Evolutionary conservation across 768 basidiomycete genomes (phyloP), one percentile per base, ranked within the genome.

Genomic region (Ephemerocybe angulata): DNA sequence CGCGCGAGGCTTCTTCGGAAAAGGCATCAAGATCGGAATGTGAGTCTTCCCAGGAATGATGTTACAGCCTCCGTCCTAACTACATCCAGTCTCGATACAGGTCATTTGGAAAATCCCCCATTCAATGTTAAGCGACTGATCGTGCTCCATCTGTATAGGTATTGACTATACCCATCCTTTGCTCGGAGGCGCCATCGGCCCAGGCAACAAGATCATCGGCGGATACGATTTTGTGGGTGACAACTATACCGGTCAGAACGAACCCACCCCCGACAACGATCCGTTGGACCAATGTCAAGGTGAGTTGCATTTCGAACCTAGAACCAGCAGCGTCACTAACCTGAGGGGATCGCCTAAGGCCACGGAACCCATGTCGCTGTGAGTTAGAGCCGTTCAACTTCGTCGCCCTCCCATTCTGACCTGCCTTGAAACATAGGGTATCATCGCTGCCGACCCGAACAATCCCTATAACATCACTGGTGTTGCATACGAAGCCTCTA

Each of bases 381-480:
- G 60, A 65, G 66, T 58, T 24, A 22, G 12, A 25, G 41, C 27
- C 28, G 4, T 40, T 38, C n/a, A 58, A 60, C 33, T 63, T 65
- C 11, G 22, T 63, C 66, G 52, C 63, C 64, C 33, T 63, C 17
- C 37, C 8, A 48, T 33, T 37, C 46, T 49, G 17, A 25, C 49
- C 30, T 10, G 19, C 52, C 29, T 38, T 17, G 65, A 42, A 7
- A 21, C 27, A 7, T 54, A 74, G 67, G 87, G 84, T 12, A 86
- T 87, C 62, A 77, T 87, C 52, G 86, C 81, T 13, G 82, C 83
- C 17, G 70, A 83, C 56, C 79, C 81, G 1, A 77, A 70, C 43
- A 88, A 87, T 62, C 62, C 66, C 31, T 86, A 81, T 72, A 83
- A 83, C 67, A 81, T 88, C 62, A 82, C 80, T 46, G 88, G 88